Evolutionary conservation across 768 basidiomycete species (phyloP).

Genomic region (Dentipellis fragilis): DNA sequence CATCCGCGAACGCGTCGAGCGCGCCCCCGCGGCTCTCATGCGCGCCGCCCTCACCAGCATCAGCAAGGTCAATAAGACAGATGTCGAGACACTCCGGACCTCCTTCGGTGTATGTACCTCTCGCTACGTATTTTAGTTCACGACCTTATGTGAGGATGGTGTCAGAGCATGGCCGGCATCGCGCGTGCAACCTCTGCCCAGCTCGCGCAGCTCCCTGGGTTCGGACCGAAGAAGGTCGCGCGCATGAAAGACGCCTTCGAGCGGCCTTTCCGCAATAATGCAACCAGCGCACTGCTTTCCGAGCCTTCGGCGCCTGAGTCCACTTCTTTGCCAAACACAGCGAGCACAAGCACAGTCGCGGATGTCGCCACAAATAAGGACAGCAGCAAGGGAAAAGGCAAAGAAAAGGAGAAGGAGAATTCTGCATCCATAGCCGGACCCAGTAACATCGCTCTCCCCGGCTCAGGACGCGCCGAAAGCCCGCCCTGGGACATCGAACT

Average conservation of each 20-base stretch:
- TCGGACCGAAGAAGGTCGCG: slow-evolving; percentile 89
- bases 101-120: slow-evolving; percentile 70
- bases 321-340: not conserved
- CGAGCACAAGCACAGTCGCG: not conserved
- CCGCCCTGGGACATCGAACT: slow-evolving; percentile 10
- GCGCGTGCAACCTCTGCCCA: slow-evolving; percentile 62
- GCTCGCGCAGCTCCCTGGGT: slow-evolving; percentile 78
- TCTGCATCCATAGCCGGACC: too few relatives aligned
- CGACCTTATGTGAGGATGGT: not conserved
- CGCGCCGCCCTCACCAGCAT: slow-evolving; percentile 80
- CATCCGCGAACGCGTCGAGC: slow-evolving; percentile 91
- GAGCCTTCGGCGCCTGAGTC: slow-evolving; percentile 2
- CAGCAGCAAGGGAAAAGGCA: slow-evolving; percentile 12
- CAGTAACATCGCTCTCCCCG: too few relatives aligned
- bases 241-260: slow-evolving; percentile 88
- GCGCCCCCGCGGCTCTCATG: slow-evolving; percentile 75
- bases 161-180: slow-evolving; percentile 80
- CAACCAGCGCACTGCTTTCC: slow-evolving; percentile 30
- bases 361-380: not conserved
- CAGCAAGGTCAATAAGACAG: slow-evolving; percentile 94
- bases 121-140: not conserved
- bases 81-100: slow-evolving; percentile 83
- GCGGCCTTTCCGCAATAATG: slow-evolving; percentile 70
- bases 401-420: slow-evolving; percentile 8
- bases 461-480: slow-evolving; percentile 5